phyloP scores from a whole-genome alignment of 2,329 filamentous ascomycete genomes.

The Hypoxylon sp. region DNA sequence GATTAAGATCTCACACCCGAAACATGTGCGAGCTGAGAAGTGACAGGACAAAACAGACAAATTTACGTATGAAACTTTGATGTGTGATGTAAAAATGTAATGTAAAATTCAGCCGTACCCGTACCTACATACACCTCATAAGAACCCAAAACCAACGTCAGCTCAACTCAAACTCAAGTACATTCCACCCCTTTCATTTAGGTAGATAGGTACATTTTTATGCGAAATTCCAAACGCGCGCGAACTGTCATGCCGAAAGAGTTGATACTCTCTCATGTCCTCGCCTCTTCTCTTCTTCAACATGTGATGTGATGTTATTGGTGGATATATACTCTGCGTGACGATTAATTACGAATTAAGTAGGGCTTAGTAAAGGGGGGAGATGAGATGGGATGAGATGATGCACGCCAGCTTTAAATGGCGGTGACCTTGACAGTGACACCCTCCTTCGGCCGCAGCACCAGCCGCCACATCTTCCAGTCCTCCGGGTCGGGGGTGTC shows the following conservation, averaged over 20 bases:
- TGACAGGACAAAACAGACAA: not conserved
- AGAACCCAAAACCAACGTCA: conserved; percentile 24
- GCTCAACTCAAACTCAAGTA: not conserved
- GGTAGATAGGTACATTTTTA: conserved; percentile 7
- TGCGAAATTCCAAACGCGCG: not conserved
- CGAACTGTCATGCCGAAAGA: not conserved
- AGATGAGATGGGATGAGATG: not conserved
- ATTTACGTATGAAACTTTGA: not conserved
- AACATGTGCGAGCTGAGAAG: not conserved
- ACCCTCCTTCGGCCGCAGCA: conserved; percentile 61
- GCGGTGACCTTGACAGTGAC: conserved; percentile 57
- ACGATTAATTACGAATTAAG: conserved; percentile 1
- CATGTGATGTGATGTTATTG: not conserved
- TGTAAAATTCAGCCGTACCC: conserved; percentile 1
- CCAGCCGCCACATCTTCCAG: conserved; percentile 65
- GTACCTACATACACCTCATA: conserved; percentile 10
- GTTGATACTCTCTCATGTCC: not conserved
- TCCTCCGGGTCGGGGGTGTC: conserved; percentile 59
- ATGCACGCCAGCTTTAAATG: conserved; percentile 26
- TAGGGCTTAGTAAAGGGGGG: not conserved
- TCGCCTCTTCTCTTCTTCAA: not conserved
- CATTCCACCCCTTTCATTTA: not conserved
- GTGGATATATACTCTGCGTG: not conserved
- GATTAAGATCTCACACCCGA: conserved; percentile 2
- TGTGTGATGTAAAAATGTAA: too few relatives aligned